Evolutionary conservation across 805 yeast genomes (phyloP).

Genomic region (Starmera amethionina): DNA sequence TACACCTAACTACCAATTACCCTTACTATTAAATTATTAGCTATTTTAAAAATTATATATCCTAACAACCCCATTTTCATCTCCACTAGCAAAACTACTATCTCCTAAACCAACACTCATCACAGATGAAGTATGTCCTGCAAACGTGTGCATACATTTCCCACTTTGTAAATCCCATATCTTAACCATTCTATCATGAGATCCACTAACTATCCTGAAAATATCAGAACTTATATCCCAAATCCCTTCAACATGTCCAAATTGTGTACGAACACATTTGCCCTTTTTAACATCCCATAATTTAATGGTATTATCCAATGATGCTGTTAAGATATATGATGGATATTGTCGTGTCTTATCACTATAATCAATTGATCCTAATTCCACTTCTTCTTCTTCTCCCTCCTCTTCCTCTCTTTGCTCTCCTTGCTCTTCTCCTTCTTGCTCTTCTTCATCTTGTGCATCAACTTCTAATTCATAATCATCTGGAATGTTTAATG

Average conservation of each 20-base stretch:
- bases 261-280: constrained; percentile 83
- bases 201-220: constrained; percentile 88
- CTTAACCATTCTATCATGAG: constrained; percentile 82
- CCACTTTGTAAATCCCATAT: constrained; percentile 97
- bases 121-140: constrained; percentile 53
- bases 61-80: constrained; percentile 80
- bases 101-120: constrained; percentile 82
- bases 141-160: constrained; percentile 86
- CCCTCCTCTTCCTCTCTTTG: constrained; percentile 7
- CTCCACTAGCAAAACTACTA: constrained; percentile 81
- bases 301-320: constrained; percentile 87
- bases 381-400: constrained; percentile 14
- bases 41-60: too few relatives aligned
- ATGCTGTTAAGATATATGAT: constrained; percentile 76
- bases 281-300: constrained; percentile 87
- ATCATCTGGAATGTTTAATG: constrained; percentile 63
- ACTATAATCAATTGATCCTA: constrained; percentile 17
- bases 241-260: constrained; percentile 97
- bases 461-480: constrained; percentile 37
- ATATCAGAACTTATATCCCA: constrained; percentile 97
- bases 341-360: constrained; percentile 40
- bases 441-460: constrained; percentile 16
- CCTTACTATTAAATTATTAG: too few relatives aligned
- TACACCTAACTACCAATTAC: too few relatives aligned
- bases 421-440: constrained; percentile 5